phyloP scores from a whole-genome alignment of 768 basidiomycete genomes.

The Pholiota conissans region DNA sequence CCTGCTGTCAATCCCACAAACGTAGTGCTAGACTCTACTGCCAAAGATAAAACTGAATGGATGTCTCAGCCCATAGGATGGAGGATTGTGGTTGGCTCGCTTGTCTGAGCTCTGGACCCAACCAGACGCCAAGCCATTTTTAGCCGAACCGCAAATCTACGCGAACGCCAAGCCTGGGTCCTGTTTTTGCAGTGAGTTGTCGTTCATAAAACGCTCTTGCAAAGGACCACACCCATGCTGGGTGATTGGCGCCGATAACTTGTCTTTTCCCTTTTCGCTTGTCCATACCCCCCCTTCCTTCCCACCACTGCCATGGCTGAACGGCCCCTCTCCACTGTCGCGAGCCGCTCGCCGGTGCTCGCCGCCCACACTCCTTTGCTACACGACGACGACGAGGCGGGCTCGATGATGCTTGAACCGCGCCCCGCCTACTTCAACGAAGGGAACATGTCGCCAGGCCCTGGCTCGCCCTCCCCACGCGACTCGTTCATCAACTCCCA shows the following conservation, averaged over 20 bases:
- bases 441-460: not conserved
- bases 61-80: too few species aligned
- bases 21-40: too few species aligned
- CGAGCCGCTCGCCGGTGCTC: conserved; percentile 2
- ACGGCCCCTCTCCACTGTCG: conserved; percentile 5
- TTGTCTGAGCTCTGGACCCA: too few species aligned
- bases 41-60: too few species aligned
- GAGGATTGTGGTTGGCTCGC: too few species aligned
- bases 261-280: not conserved
- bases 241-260: not conserved
- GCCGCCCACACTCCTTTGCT: conserved; percentile 23
- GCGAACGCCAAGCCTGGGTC: not conserved
- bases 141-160: not conserved
- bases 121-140: not conserved
- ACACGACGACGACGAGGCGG: conserved; percentile 11
- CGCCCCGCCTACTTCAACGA: conserved; percentile 4
- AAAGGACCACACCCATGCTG: not conserved
- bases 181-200: not conserved
- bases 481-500: conserved; percentile 14
- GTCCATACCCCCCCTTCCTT: not conserved
- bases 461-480: conserved; percentile 14
- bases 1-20: too few species aligned
- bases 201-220: not conserved
- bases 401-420: conserved; percentile 14
- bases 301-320: conserved; percentile 8